These are phyloP conservation scores for Citrus trifoliata DNA, from an alignment of 345 rosid species.

Conservation along the genomic window DNA sequence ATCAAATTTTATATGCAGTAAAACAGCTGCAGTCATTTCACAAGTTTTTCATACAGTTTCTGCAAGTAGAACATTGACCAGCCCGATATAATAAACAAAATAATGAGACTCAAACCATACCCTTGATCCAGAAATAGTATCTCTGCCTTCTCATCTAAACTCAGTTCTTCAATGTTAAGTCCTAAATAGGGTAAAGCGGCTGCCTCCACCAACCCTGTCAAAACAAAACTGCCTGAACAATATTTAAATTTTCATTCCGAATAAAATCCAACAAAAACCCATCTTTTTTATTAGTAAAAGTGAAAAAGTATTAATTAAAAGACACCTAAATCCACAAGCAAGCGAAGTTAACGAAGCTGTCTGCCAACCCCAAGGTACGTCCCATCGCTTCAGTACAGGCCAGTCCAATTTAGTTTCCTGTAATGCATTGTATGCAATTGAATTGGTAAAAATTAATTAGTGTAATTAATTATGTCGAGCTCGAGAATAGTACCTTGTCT, in stretches of 20 bases:
- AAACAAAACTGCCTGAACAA: slow-evolving; percentile 91
- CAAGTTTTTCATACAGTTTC: background rate
- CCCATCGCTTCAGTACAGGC: slow-evolving; percentile 79
- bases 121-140: slow-evolving; percentile 76
- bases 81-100: background rate
- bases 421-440: background rate
- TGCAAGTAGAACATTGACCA: background rate
- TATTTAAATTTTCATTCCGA: slow-evolving; percentile 26
- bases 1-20: background rate
- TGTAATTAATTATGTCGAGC: background rate
- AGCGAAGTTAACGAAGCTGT: slow-evolving; percentile 79
- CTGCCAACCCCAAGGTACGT: slow-evolving; percentile 93
- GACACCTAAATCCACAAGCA: slow-evolving; percentile 87
- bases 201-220: slow-evolving; percentile 79
- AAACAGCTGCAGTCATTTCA: background rate
- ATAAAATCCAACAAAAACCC: background rate
- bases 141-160: slow-evolving; percentile 83
- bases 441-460: no score
- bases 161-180: slow-evolving; percentile 54
- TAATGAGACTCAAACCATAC: slow-evolving; percentile 28
- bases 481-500: slow-evolving; percentile 19
- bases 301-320: background rate
- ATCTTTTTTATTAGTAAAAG: no score
- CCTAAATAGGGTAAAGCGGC: slow-evolving; percentile 64
- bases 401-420: slow-evolving; percentile 42